phyloP scores from a whole-genome alignment of 495 filamentous ascomycete species.

The Collariella sp. region DNA sequence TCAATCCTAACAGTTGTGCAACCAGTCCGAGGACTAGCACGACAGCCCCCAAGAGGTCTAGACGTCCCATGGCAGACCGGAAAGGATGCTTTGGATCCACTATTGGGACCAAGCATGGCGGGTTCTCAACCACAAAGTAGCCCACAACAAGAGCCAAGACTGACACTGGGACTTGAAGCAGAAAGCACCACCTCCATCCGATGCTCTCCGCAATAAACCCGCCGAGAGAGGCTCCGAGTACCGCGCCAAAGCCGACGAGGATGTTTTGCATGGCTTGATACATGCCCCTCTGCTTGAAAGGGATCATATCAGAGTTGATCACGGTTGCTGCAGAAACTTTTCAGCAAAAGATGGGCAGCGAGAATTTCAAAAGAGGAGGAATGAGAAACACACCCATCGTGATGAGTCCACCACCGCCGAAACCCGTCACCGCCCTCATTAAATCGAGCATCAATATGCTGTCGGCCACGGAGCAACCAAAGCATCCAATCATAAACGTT shows the following conservation, averaged over 20 bases:
- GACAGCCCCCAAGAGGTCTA: conserved; percentile 49
- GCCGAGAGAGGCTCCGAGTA: conserved; percentile 42
- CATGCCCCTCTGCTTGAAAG: conserved; percentile 52
- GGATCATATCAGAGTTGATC: conserved; percentile 59
- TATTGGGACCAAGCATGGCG: conserved; percentile 8
- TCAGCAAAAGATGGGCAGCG: conserved; percentile 11
- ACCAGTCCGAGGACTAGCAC: conserved; percentile 49
- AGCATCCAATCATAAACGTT: conserved; percentile 40
- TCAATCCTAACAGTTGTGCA: conserved; percentile 49
- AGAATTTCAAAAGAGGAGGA: background rate
- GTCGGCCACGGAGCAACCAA: conserved; percentile 40
- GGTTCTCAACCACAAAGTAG: conserved; percentile 44
- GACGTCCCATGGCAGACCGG: conserved; percentile 40
- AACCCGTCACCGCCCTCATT: conserved; percentile 44
- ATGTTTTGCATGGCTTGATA: conserved; percentile 59
- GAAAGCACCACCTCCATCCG: conserved; percentile 45
- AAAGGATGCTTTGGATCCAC: conserved; percentile 14
- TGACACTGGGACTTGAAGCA: conserved; percentile 46
- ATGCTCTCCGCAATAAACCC: conserved; percentile 42
- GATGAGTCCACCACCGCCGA: conserved; percentile 54
- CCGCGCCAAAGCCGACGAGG: conserved; percentile 47
- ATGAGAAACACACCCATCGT: conserved; percentile 45
- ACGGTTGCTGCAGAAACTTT: conserved; percentile 56
- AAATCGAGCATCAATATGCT: conserved; percentile 34
- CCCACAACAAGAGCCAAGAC: conserved; percentile 47